A percentile compares a stretch with the other conserved stretches of the same genome.
These are phyloP conservation scores for Tuber melanosporum DNA, from an alignment of 495 filamentous ascomycete species.

Conservation along the genomic window DNA sequence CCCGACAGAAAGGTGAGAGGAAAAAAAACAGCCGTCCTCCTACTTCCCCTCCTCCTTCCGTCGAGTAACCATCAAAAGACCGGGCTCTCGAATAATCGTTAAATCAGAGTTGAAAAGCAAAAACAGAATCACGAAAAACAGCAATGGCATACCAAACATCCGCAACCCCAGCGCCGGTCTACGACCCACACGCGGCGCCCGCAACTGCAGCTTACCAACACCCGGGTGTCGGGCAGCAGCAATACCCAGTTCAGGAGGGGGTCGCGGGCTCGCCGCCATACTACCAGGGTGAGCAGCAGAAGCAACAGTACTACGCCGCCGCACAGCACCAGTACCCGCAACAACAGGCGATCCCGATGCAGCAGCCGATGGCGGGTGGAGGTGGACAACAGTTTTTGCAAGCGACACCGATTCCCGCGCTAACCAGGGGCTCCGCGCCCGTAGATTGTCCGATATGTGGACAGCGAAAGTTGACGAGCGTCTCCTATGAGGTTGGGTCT, in stretches of 20 bases:
- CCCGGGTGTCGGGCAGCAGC: not conserved
- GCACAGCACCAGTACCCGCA: constrained; percentile 1
- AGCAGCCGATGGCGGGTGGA: not conserved
- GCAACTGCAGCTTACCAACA: not conserved
- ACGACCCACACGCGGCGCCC: not conserved
- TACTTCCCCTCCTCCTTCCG: not conserved
- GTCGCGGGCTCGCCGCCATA: not conserved
- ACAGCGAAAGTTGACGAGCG: constrained; percentile 10
- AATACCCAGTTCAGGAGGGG: not conserved
- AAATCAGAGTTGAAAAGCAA: not conserved
- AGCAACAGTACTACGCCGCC: not conserved
- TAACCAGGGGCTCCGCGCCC: constrained; percentile 13
- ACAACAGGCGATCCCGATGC: not conserved
- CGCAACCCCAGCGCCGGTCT: not conserved
- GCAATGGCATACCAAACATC: not conserved
- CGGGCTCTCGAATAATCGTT: not conserved
- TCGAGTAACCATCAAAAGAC: not conserved
- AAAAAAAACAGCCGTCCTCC: not conserved
- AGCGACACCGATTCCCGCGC: constrained; percentile 6
- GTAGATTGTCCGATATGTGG: constrained; percentile 32
- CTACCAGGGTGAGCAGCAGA: not conserved
- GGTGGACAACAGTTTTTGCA: constrained; percentile 5
- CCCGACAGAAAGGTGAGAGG: not conserved
- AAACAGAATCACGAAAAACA: not conserved
- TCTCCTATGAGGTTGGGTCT: constrained; percentile 7